These are phyloP conservation scores for Mycena sanguinolenta DNA, from an alignment of 768 basidiomycete species.

Conservation along the genomic window DNA sequence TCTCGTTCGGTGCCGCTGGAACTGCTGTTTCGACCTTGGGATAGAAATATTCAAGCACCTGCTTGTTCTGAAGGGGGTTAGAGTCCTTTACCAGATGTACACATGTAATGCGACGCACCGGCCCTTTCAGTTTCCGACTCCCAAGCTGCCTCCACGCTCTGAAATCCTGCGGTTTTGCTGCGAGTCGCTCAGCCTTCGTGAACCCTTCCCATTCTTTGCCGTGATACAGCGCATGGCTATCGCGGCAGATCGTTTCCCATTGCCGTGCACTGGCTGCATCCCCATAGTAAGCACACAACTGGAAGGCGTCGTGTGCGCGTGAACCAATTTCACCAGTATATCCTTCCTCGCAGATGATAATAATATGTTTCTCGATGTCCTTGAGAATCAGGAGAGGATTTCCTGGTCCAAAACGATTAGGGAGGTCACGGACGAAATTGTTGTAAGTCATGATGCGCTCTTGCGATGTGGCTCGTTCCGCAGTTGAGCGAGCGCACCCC, in stretches of 20 bases:
- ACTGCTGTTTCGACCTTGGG: neutral
- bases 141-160: conserved; percentile 4
- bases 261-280: conserved; percentile 19
- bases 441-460: conserved; percentile 22
- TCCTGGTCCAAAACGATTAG: neutral
- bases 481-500: conserved; percentile 20
- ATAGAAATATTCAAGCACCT: conserved; percentile 11
- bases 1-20: neutral
- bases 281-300: conserved; percentile 22
- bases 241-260: conserved; percentile 21
- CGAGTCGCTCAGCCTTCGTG: conserved; percentile 4
- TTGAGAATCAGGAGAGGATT: conserved; percentile 15
- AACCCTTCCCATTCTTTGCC: neutral
- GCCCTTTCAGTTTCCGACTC: conserved; percentile 20
- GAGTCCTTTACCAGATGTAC: neutral
- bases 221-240: neutral
- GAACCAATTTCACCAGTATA: neutral
- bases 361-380: conserved; percentile 13
- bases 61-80: neutral
- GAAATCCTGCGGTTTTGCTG: conserved; percentile 5
- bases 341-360: conserved; percentile 22
- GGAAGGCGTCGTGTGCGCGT: conserved; percentile 25
- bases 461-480: conserved; percentile 4
- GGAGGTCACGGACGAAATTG: conserved; percentile 4
- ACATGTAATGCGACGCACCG: neutral